Evolutionary conservation across 2,329 filamentous ascomycete species (phyloP), one percentile per base, ranked within the genome.

Genomic region (Arthrinium puccinioides): DNA sequence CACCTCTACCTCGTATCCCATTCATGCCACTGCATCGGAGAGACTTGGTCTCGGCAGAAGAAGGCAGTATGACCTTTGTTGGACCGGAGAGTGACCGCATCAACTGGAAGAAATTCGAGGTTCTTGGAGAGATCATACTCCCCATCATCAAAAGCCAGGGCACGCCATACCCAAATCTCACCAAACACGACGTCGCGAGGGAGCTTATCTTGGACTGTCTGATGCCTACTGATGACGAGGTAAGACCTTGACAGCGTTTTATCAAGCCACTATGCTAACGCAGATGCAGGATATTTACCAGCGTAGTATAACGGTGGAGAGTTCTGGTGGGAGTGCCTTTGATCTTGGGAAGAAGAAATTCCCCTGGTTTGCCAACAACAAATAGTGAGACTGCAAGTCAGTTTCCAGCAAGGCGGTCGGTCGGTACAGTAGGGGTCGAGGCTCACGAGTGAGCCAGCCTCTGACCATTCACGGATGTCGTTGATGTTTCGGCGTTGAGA

Each of bases 31-130:
- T 97, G 20, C 87, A 94, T 55, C 78, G 87, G 29, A 77, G 89
- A 45, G 92, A 98, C 62, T 71, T 98, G 18, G 87, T 95, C 2
- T 87, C 85, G 10, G 90, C 92, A 1, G 87, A 94, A 54, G 86
- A 95, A 61, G 92, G 90, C 23, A 96, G 92, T 60, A 79, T 78
- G 52, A 97, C 92, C 0, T 90, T 95, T 57, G 69, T 97, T 2
- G 87, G 84, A 7, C 71, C 76, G 3, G 72, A 78, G 42, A 77
- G 71, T 45, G 77, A 87, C 44, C 72, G 86, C 36, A 86, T 98
- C 56, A 97, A 97, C 57, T 98, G 92, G 92, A 88, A 84, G 62
- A 98, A 98, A 57, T 98, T 97, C 52, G 90, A 97, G 60, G 83
- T 98, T 21, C 80, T 97, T 62, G 89, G 89, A 6, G 90, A 97